phyloP scores from a whole-genome alignment of 441 rosid species.

The Hura crepitans region DNA sequence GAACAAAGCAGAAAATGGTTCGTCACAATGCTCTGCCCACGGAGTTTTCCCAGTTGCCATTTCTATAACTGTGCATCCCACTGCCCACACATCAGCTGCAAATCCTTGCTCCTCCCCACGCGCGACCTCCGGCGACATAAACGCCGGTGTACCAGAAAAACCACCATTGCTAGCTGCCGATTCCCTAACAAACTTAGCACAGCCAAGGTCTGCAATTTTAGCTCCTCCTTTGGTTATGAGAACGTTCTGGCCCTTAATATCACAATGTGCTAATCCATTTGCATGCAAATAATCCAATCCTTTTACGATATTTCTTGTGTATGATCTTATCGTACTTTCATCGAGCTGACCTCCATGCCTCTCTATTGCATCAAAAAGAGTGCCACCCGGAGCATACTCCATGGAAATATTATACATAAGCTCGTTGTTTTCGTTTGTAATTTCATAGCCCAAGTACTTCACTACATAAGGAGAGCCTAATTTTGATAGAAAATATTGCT shows the following conservation, averaged over 20 bases:
- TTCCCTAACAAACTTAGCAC: conserved; percentile 39
- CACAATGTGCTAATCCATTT: conserved; percentile 66
- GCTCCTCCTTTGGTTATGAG: conserved; percentile 45
- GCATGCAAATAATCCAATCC: conserved; percentile 63
- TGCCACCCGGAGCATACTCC: conserved; percentile 68
- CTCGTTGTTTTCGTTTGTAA: conserved; percentile 35
- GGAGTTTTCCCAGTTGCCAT: conserved; percentile 72
- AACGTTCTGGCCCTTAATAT: conserved; percentile 53
- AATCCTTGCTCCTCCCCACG: conserved; percentile 68
- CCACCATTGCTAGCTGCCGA: background rate
- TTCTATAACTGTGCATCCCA: conserved; percentile 72
- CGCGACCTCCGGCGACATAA: conserved; percentile 94
- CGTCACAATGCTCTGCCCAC: conserved; percentile 58
- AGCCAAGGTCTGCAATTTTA: conserved; percentile 70
- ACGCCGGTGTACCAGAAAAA: conserved; percentile 84
- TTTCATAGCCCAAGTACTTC: conserved; percentile 48
- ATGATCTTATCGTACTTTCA: conserved; percentile 45
- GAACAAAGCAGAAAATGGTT: conserved; percentile 65
- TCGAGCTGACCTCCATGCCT: conserved; percentile 53
- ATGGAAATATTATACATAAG: conserved; percentile 52
- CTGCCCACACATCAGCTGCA: conserved; percentile 76
- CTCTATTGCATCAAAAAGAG: conserved; percentile 49
- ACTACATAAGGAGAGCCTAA: conserved; percentile 59
- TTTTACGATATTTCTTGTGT: conserved; percentile 39
- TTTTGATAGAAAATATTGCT: conserved; percentile 45